Evolutionary conservation across 805 yeast species (phyloP).

Genomic region (Barnettozyma wickerhamii): DNA sequence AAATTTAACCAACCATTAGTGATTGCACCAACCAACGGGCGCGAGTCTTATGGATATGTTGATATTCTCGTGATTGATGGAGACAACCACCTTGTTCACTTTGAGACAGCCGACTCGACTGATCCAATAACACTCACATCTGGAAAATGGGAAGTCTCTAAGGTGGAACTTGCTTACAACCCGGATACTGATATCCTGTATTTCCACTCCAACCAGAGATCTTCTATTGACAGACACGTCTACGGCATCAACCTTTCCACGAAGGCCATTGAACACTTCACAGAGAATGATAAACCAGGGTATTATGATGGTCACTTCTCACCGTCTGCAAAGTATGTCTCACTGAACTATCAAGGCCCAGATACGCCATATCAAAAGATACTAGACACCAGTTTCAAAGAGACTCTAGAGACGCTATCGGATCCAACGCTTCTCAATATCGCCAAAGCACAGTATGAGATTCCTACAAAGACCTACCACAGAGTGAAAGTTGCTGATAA

Average conservation of each 20-base stretch:
- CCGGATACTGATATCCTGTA: slow-evolving; percentile 41
- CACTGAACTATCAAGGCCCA: slow-evolving; percentile 72
- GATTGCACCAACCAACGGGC: slow-evolving; percentile 44
- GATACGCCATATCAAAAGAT: slow-evolving; percentile 70
- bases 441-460: slow-evolving; percentile 32
- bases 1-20: slow-evolving; percentile 54
- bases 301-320: slow-evolving; percentile 70
- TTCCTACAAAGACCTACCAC: slow-evolving; percentile 52
- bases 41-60: slow-evolving; percentile 58
- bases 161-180: slow-evolving; percentile 59
- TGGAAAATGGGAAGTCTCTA: slow-evolving; percentile 88
- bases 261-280: slow-evolving; percentile 35
- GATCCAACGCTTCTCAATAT: slow-evolving; percentile 7
- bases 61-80: slow-evolving; percentile 70
- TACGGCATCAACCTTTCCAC: slow-evolving; percentile 23
- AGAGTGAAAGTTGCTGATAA: slow-evolving; percentile 40
- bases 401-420: slow-evolving; percentile 6
- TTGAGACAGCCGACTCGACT: slow-evolving; percentile 55
- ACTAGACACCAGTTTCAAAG: slow-evolving; percentile 38
- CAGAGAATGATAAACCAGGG: slow-evolving; percentile 51
- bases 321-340: slow-evolving; percentile 61
- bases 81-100: slow-evolving; percentile 75
- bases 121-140: slow-evolving; percentile 55
- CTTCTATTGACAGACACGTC: slow-evolving; percentile 29
- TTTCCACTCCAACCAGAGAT: slow-evolving; percentile 67